Evolutionary conservation across 257 asterid species (phyloP), one percentile per base, ranked within the genome.

Genomic region (Solanum pimpinellifolium): DNA sequence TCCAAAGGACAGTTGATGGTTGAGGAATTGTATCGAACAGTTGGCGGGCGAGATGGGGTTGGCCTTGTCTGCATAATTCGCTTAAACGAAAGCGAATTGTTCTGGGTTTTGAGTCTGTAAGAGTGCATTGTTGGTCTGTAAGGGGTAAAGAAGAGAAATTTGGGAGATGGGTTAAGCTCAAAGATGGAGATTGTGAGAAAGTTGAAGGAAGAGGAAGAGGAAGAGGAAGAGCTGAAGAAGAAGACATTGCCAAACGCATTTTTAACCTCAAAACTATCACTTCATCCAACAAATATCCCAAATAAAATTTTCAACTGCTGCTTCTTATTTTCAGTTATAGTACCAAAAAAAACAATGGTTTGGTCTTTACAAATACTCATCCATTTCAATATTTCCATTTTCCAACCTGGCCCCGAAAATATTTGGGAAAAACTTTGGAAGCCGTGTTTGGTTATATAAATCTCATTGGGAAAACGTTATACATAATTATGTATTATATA

Each of bases 1-100:
- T 96, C 97, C 98, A 95, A n/a, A 95, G 92, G 7, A 96, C 98
- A 78, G 97, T 93, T 14, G 95, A 91, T 72, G 98, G 99, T 80
- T 92, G 92, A 23, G 98, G 98, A 93, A 95, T 94, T 87, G 92
- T 89, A 87, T 95, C 98, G 94, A 96, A 94, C 91, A 95, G 91
- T 86, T 96, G 96, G 89, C 98, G 94, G 16, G 98, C 98, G 37
- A 94, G 90, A 18, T 87, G 88, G 83, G 92, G 59, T 52, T 94
- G 90, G 81, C 97, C 98, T 75, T 94, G 87, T 88, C 88, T 75
- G 88, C 99, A 96, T n/a, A 94, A 92, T 89, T 94, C 90, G 78
- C 98, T 94, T 85, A 96, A 87, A 23, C 98, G 96, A 87, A 91
- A 94, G 5, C 99, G 94, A 86, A 96, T 94, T 33, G 99, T 95